Percentiles rank a stretch among this genome's conserved stretches.
These are phyloP conservation scores for Alternaria brassicicola DNA, from an alignment of 2,329 filamentous ascomycete species.

Conservation along the genomic window DNA sequence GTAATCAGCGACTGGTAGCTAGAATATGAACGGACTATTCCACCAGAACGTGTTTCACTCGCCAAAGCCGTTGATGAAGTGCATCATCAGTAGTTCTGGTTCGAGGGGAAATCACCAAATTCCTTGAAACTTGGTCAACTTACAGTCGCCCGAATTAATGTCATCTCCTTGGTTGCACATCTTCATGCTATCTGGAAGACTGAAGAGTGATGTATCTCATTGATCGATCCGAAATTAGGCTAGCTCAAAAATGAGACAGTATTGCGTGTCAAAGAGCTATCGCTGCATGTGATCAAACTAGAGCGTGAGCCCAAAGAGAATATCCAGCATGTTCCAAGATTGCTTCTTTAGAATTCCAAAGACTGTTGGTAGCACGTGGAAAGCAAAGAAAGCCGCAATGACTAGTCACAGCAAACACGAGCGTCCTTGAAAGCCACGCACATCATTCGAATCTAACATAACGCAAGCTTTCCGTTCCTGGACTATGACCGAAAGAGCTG, in stretches of 20 bases:
- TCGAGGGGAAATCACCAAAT: neutral
- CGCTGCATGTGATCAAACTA: too few relatives aligned
- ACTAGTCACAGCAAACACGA: neutral
- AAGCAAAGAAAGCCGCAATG: neutral
- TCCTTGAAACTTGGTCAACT: too few relatives aligned
- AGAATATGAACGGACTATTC: neutral
- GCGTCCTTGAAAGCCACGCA: neutral
- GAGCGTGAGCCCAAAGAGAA: neutral
- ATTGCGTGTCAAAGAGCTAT: neutral
- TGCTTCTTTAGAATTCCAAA: neutral
- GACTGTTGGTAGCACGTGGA: neutral
- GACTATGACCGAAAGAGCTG: neutral
- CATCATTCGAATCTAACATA: neutral
- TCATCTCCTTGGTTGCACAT: neutral
- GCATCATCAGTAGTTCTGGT: neutral
- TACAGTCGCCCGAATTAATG: neutral
- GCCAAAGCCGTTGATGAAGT: neutral
- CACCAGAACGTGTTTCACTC: rapidly evolving
- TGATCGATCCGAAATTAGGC: too few relatives aligned
- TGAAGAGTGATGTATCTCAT: neutral
- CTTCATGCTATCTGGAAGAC: neutral
- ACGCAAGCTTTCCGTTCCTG: neutral
- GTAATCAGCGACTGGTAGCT: neutral
- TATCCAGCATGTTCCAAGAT: neutral
- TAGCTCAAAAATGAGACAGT: neutral